Evolutionary conservation across 192 early-diverging fungal species (phyloP).

Genomic region (Allomyces arbusculus): DNA sequence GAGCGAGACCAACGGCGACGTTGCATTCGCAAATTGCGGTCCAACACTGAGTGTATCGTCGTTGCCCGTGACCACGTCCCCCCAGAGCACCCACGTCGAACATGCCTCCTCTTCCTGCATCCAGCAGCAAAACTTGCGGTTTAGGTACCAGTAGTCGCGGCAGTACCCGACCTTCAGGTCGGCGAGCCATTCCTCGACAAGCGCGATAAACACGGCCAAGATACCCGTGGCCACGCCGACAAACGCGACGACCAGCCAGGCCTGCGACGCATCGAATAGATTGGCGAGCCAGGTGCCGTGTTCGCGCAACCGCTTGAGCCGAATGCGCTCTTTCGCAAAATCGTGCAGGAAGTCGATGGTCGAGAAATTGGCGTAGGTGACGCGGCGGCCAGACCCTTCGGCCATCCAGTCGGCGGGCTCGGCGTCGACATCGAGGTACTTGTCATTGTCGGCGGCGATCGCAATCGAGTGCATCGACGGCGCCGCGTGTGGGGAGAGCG

Average conservation of each 20-base stretch:
- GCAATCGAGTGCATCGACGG: no score
- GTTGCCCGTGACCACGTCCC: slow-evolving; percentile 16
- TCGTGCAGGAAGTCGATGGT: slow-evolving; percentile 84
- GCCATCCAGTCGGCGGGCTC: no score
- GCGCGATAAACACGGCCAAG: slow-evolving; percentile 71
- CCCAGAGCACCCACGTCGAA: slow-evolving; percentile 53
- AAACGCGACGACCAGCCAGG: slow-evolving; percentile 65
- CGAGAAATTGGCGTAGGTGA: slow-evolving; percentile 27
- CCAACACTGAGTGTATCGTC: background rate
- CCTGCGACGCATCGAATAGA: slow-evolving; percentile 45
- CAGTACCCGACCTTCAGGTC: slow-evolving; percentile 77
- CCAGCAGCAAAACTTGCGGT: slow-evolving; percentile 88
- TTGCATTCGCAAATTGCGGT: background rate
- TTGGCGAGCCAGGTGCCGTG: slow-evolving; percentile 21
- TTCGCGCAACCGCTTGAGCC: slow-evolving; percentile 33
- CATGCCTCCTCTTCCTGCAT: slow-evolving; percentile 31
- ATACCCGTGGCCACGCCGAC: slow-evolving; percentile 65
- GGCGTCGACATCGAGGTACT: no score
- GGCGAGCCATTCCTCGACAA: slow-evolving; percentile 74
- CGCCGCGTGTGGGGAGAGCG: no score
- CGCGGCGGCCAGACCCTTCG: background rate
- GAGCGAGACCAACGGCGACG: background rate
- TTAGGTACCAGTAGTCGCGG: slow-evolving; percentile 63
- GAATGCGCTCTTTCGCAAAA: slow-evolving; percentile 54
- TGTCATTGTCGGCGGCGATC: no score